Evolutionary conservation across 768 basidiomycete species (phyloP), one percentile per base, ranked within the genome.

Genomic region (Floccularia luteovirens): DNA sequence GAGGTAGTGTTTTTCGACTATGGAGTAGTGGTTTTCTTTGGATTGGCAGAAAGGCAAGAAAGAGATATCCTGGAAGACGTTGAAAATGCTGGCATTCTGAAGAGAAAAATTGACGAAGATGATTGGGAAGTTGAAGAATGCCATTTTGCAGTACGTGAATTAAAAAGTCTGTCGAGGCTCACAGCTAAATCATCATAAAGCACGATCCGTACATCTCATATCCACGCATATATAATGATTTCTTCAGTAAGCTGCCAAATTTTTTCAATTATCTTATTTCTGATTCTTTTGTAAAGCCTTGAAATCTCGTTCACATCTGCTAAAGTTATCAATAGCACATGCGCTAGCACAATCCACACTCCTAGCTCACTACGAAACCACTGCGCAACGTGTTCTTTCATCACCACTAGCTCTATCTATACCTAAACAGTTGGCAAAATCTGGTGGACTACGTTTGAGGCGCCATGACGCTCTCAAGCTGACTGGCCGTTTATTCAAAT

Each of bases 91-190:
- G 82, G 82, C 2, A 69, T 81, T 1, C 65, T 90, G 67, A 74
- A 72, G 39, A 61, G 83, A 31, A 68, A 66, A 38, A 63, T 84
- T 28, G 57, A 58, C 5, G 77, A 88, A 54, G 74, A 72, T 7
- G 74, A 83, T 47, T 93, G 92, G 92, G 90, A 96, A 54, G 69
- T 93, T 14, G 93, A 97, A 57, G 84, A 91, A 52, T 94, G 86
- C 48, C 92, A 96, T 65, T 96, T 80, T 61, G 70, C 75, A 8
- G 90, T 90, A 54, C 21, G 77, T 70, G 8, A 17, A n/a, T 19
- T 36, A 36, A 38, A 6, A 13, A n/a, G n/a, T 17, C 51, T 33
- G 14, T 40, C 34, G 31, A 13, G 24, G 21, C 31, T 28, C 24
- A 12, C n/a, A n/a, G 19, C 22, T 34, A 25, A 21, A 24, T 37